Evolutionary conservation across 1,284 basidiomycete species (phyloP), one percentile per base, ranked within the genome.

Genomic region (Sporisorium sorghi): DNA sequence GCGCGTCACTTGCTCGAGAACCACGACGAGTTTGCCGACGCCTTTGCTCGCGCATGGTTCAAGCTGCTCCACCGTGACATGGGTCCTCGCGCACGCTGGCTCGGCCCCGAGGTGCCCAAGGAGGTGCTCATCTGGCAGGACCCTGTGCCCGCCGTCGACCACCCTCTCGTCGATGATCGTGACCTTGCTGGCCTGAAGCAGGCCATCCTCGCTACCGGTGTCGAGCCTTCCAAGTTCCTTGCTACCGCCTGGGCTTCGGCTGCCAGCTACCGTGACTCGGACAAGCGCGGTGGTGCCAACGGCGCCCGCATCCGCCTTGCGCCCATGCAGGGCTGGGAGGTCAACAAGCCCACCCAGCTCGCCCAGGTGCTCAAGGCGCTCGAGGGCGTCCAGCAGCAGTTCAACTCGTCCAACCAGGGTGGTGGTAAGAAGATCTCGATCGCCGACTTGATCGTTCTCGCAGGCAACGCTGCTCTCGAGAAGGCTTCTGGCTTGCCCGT

Each of bases 41-140:
- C 69, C 14, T 72, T 66, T 23, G 69, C 58, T 24, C 62, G 63
- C 17, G 69, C 69, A 15, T 72, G 69, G 69, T 72, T 72, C 63
- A 66, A 72, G 63, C 63, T 72, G 19, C 62, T 72, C 47, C 69
- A 72, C 69, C 69, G 69, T 58, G 69, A 72, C 58, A 72, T 72
- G 69, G 69, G 69, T 52, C 69, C 69, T 5, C 62, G 59, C 21
- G 43, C 63, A 2, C 62, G 63, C 48, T 72, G 63, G 62, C 62
- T 66, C 46, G 69, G 69, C 24, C 69, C 69, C 58, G 62, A 72
- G 58, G 48, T 72, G 24, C 69, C 69, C 55, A 61, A 72, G 59
- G 69, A 72, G 59, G 30, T 30, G 1, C 53, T 66, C 43, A 65
- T 72, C 49, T 72, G 69, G 69, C 58, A 72, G 58, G 69, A 72